Evolutionary conservation across 768 basidiomycete genomes (phyloP), one percentile per base, ranked within the genome.

Genomic region (Mycena pura): DNA sequence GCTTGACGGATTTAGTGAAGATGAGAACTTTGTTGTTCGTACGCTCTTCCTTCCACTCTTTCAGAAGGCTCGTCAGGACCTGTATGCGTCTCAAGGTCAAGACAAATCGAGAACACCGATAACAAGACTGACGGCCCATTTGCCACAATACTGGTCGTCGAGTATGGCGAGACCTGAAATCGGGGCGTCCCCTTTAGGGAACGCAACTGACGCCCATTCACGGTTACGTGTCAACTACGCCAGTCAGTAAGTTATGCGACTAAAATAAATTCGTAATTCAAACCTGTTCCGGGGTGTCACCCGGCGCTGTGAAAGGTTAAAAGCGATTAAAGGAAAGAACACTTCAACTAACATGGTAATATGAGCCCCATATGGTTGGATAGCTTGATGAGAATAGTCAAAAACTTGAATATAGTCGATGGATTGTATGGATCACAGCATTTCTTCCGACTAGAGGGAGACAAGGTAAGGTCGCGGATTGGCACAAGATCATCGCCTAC

Each of bases 21-120:
- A 98, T 88, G 40, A 98, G 80, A 38, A 97, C 93, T 76, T 97
- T 98, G 75, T 97, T 98, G 75, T 92, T 95, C 0, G 83, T 80
- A 7, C 68, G 68, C 45, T 88, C 86, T 66, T 84, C 84, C 68
- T 84, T 82, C 84, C 89, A 88, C 43, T 88, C 83, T 45, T 81
- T 83, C 21, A 98, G 77, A 3, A 91, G 76, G 7, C 32, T 19
- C 4, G 44, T n/a, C 14, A 63, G 28, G 5, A 63, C 51, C 62
- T 63, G 28, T 9, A 47, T 25, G 19, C 6, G 36, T 8, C 10
- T 32, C 7, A 6, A 21, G 32, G 31, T 21, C 5, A 45, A 28
- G 24, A 31, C 9, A 15, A 79, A 77, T 58, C 88, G 81, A 8
- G 0, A 92, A 84, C 91, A 53, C 21, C 25, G 51, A 44, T 44